Evolutionary conservation across 73 alveolate species (phyloP).

Genomic region (Halteria grandinella): DNA sequence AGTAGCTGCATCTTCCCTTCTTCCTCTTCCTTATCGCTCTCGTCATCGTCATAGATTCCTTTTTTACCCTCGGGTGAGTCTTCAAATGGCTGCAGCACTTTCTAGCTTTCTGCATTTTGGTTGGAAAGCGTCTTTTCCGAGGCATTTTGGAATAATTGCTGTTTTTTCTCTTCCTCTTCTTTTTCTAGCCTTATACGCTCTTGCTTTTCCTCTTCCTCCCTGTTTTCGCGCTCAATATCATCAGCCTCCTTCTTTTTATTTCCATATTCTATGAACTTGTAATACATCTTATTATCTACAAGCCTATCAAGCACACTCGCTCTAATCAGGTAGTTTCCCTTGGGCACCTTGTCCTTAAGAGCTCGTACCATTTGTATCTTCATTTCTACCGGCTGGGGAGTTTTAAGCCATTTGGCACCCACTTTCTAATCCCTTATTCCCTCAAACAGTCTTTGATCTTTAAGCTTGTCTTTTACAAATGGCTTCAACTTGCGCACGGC

Average conservation of each 20-base stretch:
- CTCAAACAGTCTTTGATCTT: constrained; percentile 22
- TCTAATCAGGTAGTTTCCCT: constrained; percentile 57
- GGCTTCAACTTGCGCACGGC: constrained; percentile 11
- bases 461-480: constrained; percentile 13
- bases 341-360: constrained; percentile 67
- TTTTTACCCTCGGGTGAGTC: too few relatives aligned
- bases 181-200: constrained; percentile 47
- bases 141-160: too few relatives aligned
- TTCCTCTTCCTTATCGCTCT: background rate
- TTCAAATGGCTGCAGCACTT: background rate
- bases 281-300: constrained; percentile 54
- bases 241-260: constrained; percentile 1
- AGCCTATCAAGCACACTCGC: constrained; percentile 65
- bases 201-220: constrained; percentile 39
- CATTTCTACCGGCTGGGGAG: constrained; percentile 52
- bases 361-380: constrained; percentile 58
- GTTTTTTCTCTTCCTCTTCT: background rate
- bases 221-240: background rate
- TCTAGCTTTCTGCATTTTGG: background rate
- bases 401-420: constrained; percentile 38
- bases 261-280: constrained; percentile 45
- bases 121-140: too few relatives aligned
- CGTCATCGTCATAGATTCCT: background rate
- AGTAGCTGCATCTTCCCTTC: background rate
- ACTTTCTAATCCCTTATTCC: constrained; percentile 55